These are phyloP conservation scores for Diplodia corticola DNA, from an alignment of 2,329 filamentous ascomycete species.

Conservation along the genomic window DNA sequence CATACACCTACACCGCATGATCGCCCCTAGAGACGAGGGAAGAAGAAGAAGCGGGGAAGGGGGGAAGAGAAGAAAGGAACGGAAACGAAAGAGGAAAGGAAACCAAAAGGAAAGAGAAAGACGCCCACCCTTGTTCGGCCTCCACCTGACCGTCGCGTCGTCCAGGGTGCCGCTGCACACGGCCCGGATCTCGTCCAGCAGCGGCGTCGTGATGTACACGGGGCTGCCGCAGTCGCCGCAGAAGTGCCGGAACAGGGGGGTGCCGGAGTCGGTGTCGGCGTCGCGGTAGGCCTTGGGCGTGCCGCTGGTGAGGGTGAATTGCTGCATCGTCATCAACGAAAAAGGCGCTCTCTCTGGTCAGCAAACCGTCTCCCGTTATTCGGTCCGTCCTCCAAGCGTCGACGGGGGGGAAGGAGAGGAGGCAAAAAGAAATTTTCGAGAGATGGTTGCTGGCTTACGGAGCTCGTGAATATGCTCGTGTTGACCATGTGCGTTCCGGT, in stretches of 20 bases:
- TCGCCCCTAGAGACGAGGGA: not conserved
- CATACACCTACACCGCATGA: not conserved
- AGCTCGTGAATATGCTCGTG: not conserved
- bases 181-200: not conserved
- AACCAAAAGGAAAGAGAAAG: not conserved
- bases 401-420: too few relatives aligned
- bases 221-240: slow-evolving; percentile 15
- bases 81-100: too few relatives aligned
- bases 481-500: not conserved
- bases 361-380: too few relatives aligned
- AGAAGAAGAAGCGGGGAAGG: not conserved
- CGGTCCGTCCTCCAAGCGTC: too few relatives aligned
- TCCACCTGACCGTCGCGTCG: not conserved
- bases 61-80: too few relatives aligned
- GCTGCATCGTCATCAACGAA: too few relatives aligned
- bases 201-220: not conserved
- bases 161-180: slow-evolving; percentile 2
- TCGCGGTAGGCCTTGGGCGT: slow-evolving; percentile 2
- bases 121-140: slow-evolving; percentile 17
- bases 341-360: too few relatives aligned
- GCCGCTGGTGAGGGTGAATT: not conserved
- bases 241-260: slow-evolving; percentile 6
- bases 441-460: not conserved
- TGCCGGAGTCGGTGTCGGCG: slow-evolving; percentile 11
- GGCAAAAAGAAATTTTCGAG: not conserved